A percentile compares a stretch with the other conserved stretches of the same genome.
Conservation (phyloP, 2,329 filamentous ascomycete species). For the Trichoderma harzianum region DNA sequence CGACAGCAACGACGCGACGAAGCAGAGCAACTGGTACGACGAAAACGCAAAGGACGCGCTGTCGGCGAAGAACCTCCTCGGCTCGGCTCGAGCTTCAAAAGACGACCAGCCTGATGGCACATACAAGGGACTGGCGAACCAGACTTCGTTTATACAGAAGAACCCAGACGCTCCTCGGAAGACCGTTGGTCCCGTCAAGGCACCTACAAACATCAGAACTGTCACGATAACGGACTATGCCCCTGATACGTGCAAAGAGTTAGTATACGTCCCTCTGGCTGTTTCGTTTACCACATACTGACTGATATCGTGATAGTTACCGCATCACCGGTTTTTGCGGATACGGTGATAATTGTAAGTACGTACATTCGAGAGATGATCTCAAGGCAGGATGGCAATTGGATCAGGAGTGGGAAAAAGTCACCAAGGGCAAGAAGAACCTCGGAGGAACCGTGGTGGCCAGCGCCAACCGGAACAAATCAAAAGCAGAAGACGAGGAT, state of each 20-base stretch:
- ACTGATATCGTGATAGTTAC: neutral
- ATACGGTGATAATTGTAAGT: slow-evolving; percentile 58
- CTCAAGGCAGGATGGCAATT: slow-evolving; percentile 94
- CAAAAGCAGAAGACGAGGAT: slow-evolving; percentile 29
- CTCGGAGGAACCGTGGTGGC: slow-evolving; percentile 59
- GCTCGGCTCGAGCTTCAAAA: slow-evolving; percentile 47
- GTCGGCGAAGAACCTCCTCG: slow-evolving; percentile 54
- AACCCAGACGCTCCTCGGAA: slow-evolving; percentile 70
- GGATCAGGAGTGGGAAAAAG: slow-evolving; percentile 88
- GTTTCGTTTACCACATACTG: neutral
- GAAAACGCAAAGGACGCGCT: slow-evolving; percentile 54
- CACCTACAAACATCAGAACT: slow-evolving; percentile 82
- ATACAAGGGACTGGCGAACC: slow-evolving; percentile 73
- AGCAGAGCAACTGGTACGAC: slow-evolving; percentile 85
- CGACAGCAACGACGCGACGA: slow-evolving; percentile 81
- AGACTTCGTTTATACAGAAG: slow-evolving; percentile 72
- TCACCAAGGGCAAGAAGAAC: slow-evolving; percentile 67
- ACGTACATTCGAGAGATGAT: slow-evolving; percentile 70
- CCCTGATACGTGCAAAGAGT: slow-evolving; percentile 90
- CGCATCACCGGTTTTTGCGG: slow-evolving; percentile 34
- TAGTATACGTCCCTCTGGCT: neutral
- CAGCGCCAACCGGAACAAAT: slow-evolving; percentile 49
- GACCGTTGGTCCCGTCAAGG: slow-evolving; percentile 81
- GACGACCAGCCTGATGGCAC: slow-evolving; percentile 55
- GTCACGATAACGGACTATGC: slow-evolving; percentile 88